These are phyloP conservation scores for Synchytrium microbalum DNA, from an alignment of 371 early-diverging fungal genomes.

Conservation along the genomic window DNA sequence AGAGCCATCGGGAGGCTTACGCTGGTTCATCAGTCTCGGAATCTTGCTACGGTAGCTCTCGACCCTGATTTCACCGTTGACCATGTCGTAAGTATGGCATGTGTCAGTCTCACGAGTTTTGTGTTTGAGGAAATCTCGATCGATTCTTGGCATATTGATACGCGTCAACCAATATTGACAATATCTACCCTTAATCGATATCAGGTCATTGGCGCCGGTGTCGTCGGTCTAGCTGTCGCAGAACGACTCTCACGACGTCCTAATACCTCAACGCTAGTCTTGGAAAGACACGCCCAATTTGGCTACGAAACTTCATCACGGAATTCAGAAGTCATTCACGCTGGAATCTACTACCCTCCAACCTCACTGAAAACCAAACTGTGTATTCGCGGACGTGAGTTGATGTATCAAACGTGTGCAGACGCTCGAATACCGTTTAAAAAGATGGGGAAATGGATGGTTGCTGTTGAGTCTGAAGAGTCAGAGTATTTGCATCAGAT, in stretches of 20 bases:
- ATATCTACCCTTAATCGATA: too few species aligned
- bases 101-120: too few species aligned
- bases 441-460: slow-evolving; percentile 71
- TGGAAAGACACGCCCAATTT: slow-evolving; percentile 16
- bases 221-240: slow-evolving; percentile 24
- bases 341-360: slow-evolving; percentile 77
- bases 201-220: slow-evolving; percentile 23
- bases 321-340: slow-evolving; percentile 89
- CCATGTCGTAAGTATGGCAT: too few species aligned
- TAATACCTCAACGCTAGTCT: not conserved
- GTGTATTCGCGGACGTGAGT: slow-evolving; percentile 67
- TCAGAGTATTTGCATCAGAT: slow-evolving; percentile 49
- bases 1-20: too few species aligned
- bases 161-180: too few species aligned
- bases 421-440: slow-evolving; percentile 41
- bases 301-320: slow-evolving; percentile 47
- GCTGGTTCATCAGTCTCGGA: too few species aligned
- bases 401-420: slow-evolving; percentile 57
- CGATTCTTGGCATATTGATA: too few species aligned
- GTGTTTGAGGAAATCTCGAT: too few species aligned
- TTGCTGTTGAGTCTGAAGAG: slow-evolving; percentile 48
- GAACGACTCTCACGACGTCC: slow-evolving; percentile 12
- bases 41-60: too few species aligned
- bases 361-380: slow-evolving; percentile 68
- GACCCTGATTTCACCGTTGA: too few species aligned